Conservation (phyloP, 495 filamentous ascomycete genomes). For the Articulospora tetracladia region DNA sequence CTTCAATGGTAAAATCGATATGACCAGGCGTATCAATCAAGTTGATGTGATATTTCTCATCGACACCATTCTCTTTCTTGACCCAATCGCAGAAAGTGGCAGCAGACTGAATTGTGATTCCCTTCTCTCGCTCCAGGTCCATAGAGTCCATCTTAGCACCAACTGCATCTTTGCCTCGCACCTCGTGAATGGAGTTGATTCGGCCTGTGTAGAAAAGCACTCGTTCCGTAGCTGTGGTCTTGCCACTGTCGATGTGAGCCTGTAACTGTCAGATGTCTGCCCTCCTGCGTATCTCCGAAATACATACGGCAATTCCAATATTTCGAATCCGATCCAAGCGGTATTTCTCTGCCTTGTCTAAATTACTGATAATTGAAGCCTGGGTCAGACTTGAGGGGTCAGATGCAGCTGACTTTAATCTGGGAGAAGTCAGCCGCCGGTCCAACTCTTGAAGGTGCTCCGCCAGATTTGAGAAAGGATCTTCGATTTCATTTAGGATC, state of each 20-base stretch:
- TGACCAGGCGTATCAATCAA: conserved; percentile 98
- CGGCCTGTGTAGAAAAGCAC: conserved; percentile 98
- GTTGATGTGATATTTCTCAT: conserved; percentile 95
- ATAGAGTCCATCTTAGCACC: conserved; percentile 99
- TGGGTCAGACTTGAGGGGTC: conserved; percentile 58
- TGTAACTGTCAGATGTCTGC: conserved; percentile 24
- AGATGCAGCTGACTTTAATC: conserved; percentile 58
- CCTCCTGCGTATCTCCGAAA: background rate
- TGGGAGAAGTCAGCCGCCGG: conserved; percentile 16
- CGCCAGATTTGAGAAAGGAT: no score
- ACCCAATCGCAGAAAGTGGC: conserved; percentile 98
- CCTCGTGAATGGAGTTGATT: conserved; percentile 96
- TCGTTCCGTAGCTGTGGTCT: conserved; percentile 95
- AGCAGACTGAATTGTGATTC: conserved; percentile 97
- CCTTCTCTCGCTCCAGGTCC: conserved; percentile 97
- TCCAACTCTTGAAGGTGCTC: no score
- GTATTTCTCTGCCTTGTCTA: conserved; percentile 69
- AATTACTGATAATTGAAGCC: conserved; percentile 41
- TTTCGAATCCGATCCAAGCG: conserved; percentile 81
- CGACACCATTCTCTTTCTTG: conserved; percentile 72
- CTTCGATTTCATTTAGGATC: no score
- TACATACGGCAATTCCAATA: conserved; percentile 80
- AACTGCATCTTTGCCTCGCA: conserved; percentile 89
- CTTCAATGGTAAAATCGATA: conserved; percentile 99
- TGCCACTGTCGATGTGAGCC: conserved; percentile 98